Base-by-base conservation (phyloP, 2,329 filamentous ascomycete genomes). In the Neofusicoccum umdonicola region DNA sequence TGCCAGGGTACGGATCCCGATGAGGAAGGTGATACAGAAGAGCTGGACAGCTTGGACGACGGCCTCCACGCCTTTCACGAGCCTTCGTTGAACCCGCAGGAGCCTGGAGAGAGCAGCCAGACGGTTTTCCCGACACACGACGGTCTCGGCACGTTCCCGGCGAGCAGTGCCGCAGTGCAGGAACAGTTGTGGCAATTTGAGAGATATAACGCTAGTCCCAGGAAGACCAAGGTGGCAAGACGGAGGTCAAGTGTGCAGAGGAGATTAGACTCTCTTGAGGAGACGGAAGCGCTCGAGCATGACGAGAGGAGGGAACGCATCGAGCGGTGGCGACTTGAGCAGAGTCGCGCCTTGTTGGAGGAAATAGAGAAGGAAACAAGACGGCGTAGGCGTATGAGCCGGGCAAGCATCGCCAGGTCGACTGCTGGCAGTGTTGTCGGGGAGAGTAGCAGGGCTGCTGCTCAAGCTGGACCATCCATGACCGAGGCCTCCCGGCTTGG, bases 31-130 rank as follows among this genome's bases (percentile, higher is more conserved):
- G 90, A 92, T 67, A 87, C 84, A 3, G 58, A 47, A 31, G 94
- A 98, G 75, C 83, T 98, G 50, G 95, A 99, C 76, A 97, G 93
- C 74, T 83, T 98, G 45, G 94, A 98, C 75, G 93, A 94, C 73
- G 93, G 96, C 62, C 83, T 98, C 1, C 90, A 93, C 68, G 93
- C 93, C 48, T 97, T 97, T 73, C 87, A 92, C 60, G 88, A 92
- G 50, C 71, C 45, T 65, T 81, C 6, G 81, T 15, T 37, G 73
- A 78, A 31, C 70, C 72, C 62, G 72, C 72, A 47, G 69, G 72
- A 63, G 67, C 72, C 82, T 68, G 81, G 85, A 64, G 81, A 86
- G 51, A 87, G 86, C 68, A 81, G 86, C 19, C 82, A 84, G 17
- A 88, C 91, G 0, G 87, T 97, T 2, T 84, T 99, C n/a, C 95